These are phyloP conservation scores for Quercus wislizeni DNA, from an alignment of 306 rosid genomes.

Conservation along the genomic window DNA sequence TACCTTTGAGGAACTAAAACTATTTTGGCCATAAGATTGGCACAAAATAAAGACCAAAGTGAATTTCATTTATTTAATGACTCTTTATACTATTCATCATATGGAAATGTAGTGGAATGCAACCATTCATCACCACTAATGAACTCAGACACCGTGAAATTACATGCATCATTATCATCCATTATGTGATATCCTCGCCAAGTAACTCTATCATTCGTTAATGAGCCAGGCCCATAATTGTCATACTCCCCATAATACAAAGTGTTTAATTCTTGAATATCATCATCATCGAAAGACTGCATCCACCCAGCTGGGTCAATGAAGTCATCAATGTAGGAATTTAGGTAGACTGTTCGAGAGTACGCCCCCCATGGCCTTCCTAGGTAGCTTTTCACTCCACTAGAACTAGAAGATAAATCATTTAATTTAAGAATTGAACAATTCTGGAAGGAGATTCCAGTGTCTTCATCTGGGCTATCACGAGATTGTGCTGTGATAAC, in stretches of 20 bases:
- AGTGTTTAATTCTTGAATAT: constrained; percentile 31
- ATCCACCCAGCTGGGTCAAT: constrained; percentile 66
- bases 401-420: constrained; percentile 35
- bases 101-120: constrained; percentile 70
- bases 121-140: constrained; percentile 68
- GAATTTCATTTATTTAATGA: neutral
- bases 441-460: constrained; percentile 72
- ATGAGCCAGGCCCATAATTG: constrained; percentile 70
- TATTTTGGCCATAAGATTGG: no score
- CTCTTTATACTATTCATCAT: constrained; percentile 21
- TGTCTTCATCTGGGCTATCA: constrained; percentile 52
- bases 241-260: constrained; percentile 68
- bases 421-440: constrained; percentile 54
- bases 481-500: constrained; percentile 72
- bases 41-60: no score
- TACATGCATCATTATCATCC: constrained; percentile 60
- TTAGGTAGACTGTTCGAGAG: constrained; percentile 55
- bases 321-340: constrained; percentile 58
- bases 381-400: constrained; percentile 51
- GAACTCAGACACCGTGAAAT: constrained; percentile 54
- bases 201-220: constrained; percentile 38
- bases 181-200: constrained; percentile 63
- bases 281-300: constrained; percentile 35
- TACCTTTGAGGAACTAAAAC: no score
- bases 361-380: constrained; percentile 70